Evolutionary conservation across 139 green algal species (phyloP), one percentile per base, ranked within the genome.

Genomic region (Auxenochlorella protothecoides): DNA sequence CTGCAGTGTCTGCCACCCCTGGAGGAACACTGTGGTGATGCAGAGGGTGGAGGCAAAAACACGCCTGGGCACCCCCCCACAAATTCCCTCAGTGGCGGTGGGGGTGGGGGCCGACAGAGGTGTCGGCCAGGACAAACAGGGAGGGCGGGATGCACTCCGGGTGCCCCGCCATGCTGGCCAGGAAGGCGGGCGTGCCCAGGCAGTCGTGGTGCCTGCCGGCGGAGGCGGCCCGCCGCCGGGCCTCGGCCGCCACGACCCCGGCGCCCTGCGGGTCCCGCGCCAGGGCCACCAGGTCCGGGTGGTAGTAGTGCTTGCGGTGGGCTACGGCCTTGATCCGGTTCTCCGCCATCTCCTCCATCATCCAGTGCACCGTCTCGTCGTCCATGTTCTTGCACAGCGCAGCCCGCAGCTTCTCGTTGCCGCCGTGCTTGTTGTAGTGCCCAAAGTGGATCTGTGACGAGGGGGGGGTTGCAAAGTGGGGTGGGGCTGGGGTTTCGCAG

Each of bases 261-360:
- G 11, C 53, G 5, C 3, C 56, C 68, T 12, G 27, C 53, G 53
- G 3, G n/a, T 53, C 69, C 13, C 44, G 59, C 56, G 12, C 69
- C 6, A 27, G n/a, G 7, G 55, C 6, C 12, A 56, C n/a, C 63
- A 67, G 63, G 63, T 67, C 66, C 2, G 65, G 66, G 71, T 72
- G 77, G 55, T 53, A 63, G 65, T 78, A 77, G 59, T 79, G 68
- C 78, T 89, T 84, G 7, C 69, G 51, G 5, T 59, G 63, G 14
- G 65, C 76, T 63, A 81, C 57, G 63, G 70, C 56, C 57, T 84
- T 88, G 70, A 87, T 62, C 6, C 87, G 75, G 72, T 92, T 92
- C 68, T 92, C 78, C 13, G 60, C 74, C 83, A 90, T 87, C 79
- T 92, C 87, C 5, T 8, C 14, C 16, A 89, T 9, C 65, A 93